Evolutionary conservation across 768 basidiomycete species (phyloP), one percentile per base, ranked within the genome.

Genomic region (Leucosporidium yakuticum): DNA sequence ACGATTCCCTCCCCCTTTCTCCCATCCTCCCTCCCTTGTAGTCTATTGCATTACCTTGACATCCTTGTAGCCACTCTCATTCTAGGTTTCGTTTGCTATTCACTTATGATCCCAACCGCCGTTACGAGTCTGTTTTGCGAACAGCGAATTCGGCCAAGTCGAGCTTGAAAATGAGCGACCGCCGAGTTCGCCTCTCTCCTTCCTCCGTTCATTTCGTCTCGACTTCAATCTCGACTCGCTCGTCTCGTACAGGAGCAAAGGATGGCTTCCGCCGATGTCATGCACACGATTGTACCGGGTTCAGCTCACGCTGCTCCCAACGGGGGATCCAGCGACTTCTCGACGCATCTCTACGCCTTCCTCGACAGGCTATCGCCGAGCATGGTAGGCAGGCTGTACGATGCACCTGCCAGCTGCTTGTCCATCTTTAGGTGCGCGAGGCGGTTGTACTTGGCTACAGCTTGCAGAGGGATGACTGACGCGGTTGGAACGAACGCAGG

Each of bases 321-420:
- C 48, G 23, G n/a, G n/a, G n/a, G 39, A 39, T 44, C 39, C 11
- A 44, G 39, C 29, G 71, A 73, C 64, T 73, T 64, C 27, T 62
- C 69, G 27, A 32, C 56, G 8, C 65, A 71, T 21, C 65, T 77
- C 53, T 75, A 71, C 66, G 39, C 88, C 0, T 93, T 92, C 79
- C 81, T 95, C 32, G 87, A 89, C 68, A 83, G 85, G 0, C 89
- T 92, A 75, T 87, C 89, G 0, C 88, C 90, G 77, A 86, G 83
- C 67, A 86, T 87, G 17, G 79, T 94, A 60, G 86, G 85, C 25
- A 84, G 91, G 31, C 81, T 96, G 60, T 96, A 93, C 76, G 85
- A 88, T 75, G 83, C 85, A 23, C 91, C 93, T 14, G 91, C 91
- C 4, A 88, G 89, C 80, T 92, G 91, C 79, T 84, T 96, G 61